phyloP scores from a whole-genome alignment of 257 asterid species.

The Solanum chiquidenum region DNA sequence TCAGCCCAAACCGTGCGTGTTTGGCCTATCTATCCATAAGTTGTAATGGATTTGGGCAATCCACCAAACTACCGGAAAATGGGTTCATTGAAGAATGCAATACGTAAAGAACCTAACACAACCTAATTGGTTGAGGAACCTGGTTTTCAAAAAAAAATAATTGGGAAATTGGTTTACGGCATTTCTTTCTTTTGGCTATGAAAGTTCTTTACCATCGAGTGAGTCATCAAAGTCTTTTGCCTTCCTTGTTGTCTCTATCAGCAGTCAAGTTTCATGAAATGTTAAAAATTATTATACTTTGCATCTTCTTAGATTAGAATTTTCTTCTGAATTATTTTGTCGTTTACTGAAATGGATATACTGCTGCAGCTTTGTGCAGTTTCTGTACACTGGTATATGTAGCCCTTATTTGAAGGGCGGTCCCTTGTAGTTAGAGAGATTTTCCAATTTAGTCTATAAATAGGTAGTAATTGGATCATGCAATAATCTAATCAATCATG shows the following conservation, averaged over 20 bases:
- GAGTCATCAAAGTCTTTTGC: not conserved
- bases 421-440: not conserved
- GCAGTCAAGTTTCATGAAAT: not conserved
- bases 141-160: not conserved
- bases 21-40: not conserved
- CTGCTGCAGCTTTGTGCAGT: not conserved
- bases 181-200: not conserved
- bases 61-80: not conserved
- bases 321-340: not conserved
- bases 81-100: not conserved
- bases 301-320: not conserved
- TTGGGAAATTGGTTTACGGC: not conserved
- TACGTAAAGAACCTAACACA: not conserved
- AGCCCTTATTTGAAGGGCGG: not conserved
- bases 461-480: not conserved
- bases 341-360: not conserved
- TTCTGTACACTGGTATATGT: not conserved
- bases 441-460: not conserved
- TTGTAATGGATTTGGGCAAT: not conserved
- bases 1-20: not conserved
- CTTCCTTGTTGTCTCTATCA: not conserved
- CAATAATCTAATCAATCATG: not conserved
- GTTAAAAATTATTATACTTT: not conserved
- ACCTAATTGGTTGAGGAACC: not conserved
- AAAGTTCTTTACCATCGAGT: not conserved